Conservation (phyloP, 2,329 filamentous ascomycete genomes). For the Alternaria sp. region DNA sequence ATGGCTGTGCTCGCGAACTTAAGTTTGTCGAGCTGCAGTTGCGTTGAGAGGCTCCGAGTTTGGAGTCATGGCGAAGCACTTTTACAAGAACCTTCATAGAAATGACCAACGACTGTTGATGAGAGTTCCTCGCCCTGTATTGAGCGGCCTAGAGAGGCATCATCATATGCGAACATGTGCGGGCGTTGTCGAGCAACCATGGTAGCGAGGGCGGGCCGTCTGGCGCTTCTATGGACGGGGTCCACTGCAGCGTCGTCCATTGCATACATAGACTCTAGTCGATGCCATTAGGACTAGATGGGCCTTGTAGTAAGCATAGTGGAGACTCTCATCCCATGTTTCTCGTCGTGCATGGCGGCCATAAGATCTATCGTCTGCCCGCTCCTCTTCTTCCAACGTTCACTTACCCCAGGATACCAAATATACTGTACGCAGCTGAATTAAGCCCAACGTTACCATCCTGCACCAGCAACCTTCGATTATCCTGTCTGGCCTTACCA, state of each 20-base stretch:
- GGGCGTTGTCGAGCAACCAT: slow-evolving; percentile 10
- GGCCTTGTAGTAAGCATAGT: background rate
- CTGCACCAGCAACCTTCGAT: background rate
- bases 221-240: slow-evolving; percentile 5
- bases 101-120: background rate
- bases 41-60: background rate
- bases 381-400: background rate
- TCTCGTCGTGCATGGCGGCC: background rate
- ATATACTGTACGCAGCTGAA: background rate
- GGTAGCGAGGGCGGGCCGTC: slow-evolving; percentile 11
- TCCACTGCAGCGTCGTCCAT: slow-evolving; percentile 7
- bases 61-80: background rate
- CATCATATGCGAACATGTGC: background rate
- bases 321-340: background rate
- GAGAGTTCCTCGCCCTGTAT: too few relatives aligned
- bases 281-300: background rate
- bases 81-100: too few relatives aligned
- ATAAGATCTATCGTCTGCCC: slow-evolving; percentile 2
- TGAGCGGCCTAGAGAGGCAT: background rate
- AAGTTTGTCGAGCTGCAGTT: background rate
- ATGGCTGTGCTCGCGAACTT: background rate
- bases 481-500: background rate
- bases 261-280: background rate
- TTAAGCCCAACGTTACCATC: background rate
- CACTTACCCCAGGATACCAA: background rate